phyloP scores from a whole-genome alignment of 192 early-diverging fungal species.

The Coemansia sp. region DNA sequence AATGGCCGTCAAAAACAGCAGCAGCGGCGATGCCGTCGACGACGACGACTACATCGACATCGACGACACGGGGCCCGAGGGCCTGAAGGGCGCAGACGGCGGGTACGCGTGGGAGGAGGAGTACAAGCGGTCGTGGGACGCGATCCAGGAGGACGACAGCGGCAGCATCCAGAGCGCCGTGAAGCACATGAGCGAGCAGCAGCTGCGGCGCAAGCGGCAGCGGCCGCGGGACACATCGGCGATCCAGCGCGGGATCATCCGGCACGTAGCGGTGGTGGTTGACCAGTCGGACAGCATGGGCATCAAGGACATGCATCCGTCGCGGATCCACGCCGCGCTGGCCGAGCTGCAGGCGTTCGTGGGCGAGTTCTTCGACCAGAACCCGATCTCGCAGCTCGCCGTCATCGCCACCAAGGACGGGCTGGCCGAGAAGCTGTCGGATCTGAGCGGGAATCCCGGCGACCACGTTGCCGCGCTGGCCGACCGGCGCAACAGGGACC shows the following conservation, averaged over 20 bases:
- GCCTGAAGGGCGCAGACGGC: constrained; percentile 47
- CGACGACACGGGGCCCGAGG: constrained; percentile 46
- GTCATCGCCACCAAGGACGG: constrained; percentile 83
- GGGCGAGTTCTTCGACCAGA: constrained; percentile 92
- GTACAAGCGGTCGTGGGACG: constrained; percentile 97
- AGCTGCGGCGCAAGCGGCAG: constrained; percentile 60
- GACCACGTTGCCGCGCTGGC: constrained; percentile 76
- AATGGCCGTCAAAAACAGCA: constrained; percentile 13
- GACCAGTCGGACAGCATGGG: constrained; percentile 85
- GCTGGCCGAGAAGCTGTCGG: constrained; percentile 80
- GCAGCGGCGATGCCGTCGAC: constrained; percentile 15
- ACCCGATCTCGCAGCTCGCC: constrained; percentile 87
- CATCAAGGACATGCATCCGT: constrained; percentile 81
- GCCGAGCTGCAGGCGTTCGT: constrained; percentile 69
- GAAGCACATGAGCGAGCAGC: constrained; percentile 64
- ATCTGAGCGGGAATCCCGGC: constrained; percentile 81
- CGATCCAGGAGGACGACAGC: constrained; percentile 81
- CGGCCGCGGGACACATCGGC: constrained; percentile 67
- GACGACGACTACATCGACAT: constrained; percentile 54
- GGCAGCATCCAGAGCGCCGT: constrained; percentile 80
- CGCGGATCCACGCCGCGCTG: constrained; percentile 74
- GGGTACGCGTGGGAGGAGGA: constrained; percentile 95
- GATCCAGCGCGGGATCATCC: constrained; percentile 79
- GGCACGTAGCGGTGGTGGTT: constrained; percentile 79
- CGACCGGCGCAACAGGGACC: constrained; percentile 65